phyloP scores from a whole-genome alignment of 2,329 filamentous ascomycete species.

The Xylariaceae sp. region DNA sequence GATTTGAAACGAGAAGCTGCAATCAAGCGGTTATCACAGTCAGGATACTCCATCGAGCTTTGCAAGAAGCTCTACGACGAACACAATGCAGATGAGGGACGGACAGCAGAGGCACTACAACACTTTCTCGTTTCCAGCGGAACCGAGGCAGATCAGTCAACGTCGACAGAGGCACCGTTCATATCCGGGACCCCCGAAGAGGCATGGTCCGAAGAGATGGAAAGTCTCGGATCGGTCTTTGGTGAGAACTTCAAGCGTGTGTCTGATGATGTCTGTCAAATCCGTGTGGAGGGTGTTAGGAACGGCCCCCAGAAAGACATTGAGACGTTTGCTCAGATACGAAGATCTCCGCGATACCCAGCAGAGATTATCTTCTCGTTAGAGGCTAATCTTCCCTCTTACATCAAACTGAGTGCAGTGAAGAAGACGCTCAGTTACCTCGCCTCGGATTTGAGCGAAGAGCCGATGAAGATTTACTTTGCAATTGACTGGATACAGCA shows the following conservation, averaged over 20 bases:
- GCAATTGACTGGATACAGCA: slow-evolving; percentile 89
- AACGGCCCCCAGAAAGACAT: slow-evolving; percentile 48
- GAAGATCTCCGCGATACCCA: slow-evolving; percentile 73
- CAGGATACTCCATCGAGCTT: slow-evolving; percentile 81
- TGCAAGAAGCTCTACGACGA: slow-evolving; percentile 74
- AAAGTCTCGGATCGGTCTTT: slow-evolving; percentile 80
- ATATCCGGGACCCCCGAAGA: slow-evolving; percentile 53
- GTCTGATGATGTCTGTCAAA: slow-evolving; percentile 62
- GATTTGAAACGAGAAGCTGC: slow-evolving; percentile 78
- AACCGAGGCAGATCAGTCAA: slow-evolving; percentile 20
- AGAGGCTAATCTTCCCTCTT: slow-evolving; percentile 71
- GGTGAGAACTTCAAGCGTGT: slow-evolving; percentile 65
- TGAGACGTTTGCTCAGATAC: slow-evolving; percentile 60
- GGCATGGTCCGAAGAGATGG: slow-evolving; percentile 81
- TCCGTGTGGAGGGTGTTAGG: slow-evolving; percentile 58
- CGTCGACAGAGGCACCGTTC: slow-evolving; percentile 40
- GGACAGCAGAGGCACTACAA: slow-evolving; percentile 77
- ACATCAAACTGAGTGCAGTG: slow-evolving; percentile 86
- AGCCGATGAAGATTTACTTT: slow-evolving; percentile 85
- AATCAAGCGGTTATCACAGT: slow-evolving; percentile 74
- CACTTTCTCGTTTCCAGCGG: slow-evolving; percentile 56
- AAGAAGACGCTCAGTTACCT: slow-evolving; percentile 72
- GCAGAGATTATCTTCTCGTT: slow-evolving; percentile 65
- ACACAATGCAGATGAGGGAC: slow-evolving; percentile 66
- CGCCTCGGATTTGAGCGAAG: slow-evolving; percentile 66